These are phyloP conservation scores for Moringa oleifera DNA, from an alignment of 345 rosid species.

Conservation along the genomic window DNA sequence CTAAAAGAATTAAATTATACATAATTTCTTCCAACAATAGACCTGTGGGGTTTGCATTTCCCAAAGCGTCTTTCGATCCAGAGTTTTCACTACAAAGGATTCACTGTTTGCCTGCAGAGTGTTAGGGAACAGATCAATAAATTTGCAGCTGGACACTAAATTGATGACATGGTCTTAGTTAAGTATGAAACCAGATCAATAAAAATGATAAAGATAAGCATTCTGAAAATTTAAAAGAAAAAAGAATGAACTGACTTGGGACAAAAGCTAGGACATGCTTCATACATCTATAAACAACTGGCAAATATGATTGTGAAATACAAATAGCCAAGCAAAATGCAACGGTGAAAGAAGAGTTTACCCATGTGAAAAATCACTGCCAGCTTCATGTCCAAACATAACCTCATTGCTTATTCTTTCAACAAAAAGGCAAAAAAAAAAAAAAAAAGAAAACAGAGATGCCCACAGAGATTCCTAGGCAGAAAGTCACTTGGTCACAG, in stretches of 20 bases:
- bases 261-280: neutral
- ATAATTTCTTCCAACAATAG: constrained; percentile 10
- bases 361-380: neutral
- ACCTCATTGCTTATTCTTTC: neutral
- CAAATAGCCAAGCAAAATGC: too few species aligned
- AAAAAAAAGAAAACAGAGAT: neutral
- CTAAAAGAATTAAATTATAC: neutral
- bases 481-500: too few species aligned
- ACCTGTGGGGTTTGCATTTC: constrained; percentile 99
- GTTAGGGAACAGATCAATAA: constrained; percentile 6
- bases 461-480: neutral
- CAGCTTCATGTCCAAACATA: neutral
- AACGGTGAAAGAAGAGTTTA: neutral
- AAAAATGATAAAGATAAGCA: too few species aligned
- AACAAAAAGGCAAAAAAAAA: too few species aligned
- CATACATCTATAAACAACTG: neutral
- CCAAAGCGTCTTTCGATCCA: constrained; percentile 90
- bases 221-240: too few species aligned
- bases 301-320: too few species aligned
- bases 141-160: too few species aligned
- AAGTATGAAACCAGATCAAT: too few species aligned
- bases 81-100: constrained; percentile 78
- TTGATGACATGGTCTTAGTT: too few species aligned
- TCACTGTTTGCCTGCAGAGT: constrained; percentile 57
- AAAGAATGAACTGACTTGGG: too few species aligned